Evolutionary conservation across 2,329 filamentous ascomycete species (phyloP).

Genomic region (Teratosphaeria nubilosa): DNA sequence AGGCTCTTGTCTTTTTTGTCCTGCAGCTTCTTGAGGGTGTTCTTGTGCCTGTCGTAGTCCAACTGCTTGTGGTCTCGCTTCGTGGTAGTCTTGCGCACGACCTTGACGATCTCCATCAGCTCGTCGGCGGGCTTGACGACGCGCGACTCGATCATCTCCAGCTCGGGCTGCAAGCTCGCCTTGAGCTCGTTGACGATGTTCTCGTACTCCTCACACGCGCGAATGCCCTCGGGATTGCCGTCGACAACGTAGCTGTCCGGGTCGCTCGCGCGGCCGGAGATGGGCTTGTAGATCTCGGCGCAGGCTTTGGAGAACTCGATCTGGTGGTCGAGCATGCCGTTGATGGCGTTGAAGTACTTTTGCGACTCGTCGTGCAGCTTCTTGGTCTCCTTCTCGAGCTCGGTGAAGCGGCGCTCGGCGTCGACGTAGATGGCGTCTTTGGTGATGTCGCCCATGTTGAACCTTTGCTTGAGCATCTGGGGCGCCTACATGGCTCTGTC

Average conservation of each 20-base stretch:
- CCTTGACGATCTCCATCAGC: constrained; percentile 87
- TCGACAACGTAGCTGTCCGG: constrained; percentile 71
- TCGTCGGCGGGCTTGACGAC: constrained; percentile 90
- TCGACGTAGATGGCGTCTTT: constrained; percentile 94
- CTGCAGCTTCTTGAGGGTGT: constrained; percentile 81
- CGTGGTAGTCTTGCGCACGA: constrained; percentile 73
- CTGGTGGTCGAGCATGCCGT: constrained; percentile 93
- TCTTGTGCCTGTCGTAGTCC: constrained; percentile 82
- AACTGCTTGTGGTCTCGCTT: constrained; percentile 98
- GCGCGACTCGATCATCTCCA: constrained; percentile 93
- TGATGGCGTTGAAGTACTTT: constrained; percentile 96
- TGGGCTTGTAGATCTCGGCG: constrained; percentile 95
- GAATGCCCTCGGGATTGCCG: constrained; percentile 86
- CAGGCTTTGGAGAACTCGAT: constrained; percentile 97
- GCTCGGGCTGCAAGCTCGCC: constrained; percentile 75
- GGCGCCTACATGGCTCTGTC: constrained; percentile 51
- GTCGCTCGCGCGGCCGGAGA: constrained; percentile 90
- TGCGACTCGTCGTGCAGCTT: constrained; percentile 92
- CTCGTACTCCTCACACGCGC: constrained; percentile 94
- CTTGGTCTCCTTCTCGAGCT: constrained; percentile 93
- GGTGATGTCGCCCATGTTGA: constrained; percentile 91
- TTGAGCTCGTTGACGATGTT: constrained; percentile 81
- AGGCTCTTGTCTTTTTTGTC: constrained; percentile 94
- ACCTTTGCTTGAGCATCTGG: constrained; percentile 80
- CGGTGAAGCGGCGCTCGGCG: constrained; percentile 84